Percentiles rank a stretch among this genome's conserved stretches.
Evolutionary conservation across 1,139 yeast species (phyloP).

Genomic region (Taphrina deformans): DNA sequence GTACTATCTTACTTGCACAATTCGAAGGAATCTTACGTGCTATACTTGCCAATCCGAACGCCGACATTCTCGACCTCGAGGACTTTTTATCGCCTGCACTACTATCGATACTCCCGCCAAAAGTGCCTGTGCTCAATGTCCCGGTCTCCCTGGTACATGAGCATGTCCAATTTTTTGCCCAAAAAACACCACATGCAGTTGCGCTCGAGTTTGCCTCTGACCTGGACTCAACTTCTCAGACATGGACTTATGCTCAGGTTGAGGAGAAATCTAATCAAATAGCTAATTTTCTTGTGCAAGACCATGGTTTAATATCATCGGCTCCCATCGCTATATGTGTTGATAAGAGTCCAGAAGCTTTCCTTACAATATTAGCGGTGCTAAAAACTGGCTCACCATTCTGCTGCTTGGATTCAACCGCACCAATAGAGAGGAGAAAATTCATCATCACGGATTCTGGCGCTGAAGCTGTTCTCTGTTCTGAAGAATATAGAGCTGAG

Average conservation of each 20-base stretch:
- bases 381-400: slow-evolving; percentile 41
- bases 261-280: slow-evolving; percentile 38
- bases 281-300: slow-evolving; percentile 36
- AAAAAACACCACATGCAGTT: slow-evolving; percentile 32
- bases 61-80: slow-evolving; percentile 25
- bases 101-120: slow-evolving; percentile 32
- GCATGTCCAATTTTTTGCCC: slow-evolving; percentile 38
- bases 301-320: slow-evolving; percentile 17
- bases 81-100: slow-evolving; percentile 15
- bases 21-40: slow-evolving; percentile 34
- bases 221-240: not conserved
- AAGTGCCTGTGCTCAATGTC: slow-evolving; percentile 1
- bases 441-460: slow-evolving; percentile 38
- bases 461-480: slow-evolving; percentile 1
- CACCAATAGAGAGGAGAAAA: slow-evolving; percentile 39
- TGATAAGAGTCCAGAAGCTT: slow-evolving; percentile 40
- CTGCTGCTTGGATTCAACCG: slow-evolving; percentile 40
- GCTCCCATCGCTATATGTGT: slow-evolving; percentile 39
- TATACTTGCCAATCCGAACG: slow-evolving; percentile 26
- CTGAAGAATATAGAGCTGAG: not conserved
- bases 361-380: slow-evolving; percentile 40
- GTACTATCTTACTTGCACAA: slow-evolving; percentile 36
- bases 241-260: slow-evolving; percentile 39
- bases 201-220: slow-evolving; percentile 39
- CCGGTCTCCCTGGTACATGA: slow-evolving; percentile 37